Evolutionary conservation across 257 asterid genomes (phyloP).

Genomic region (Asclepias syriaca): DNA sequence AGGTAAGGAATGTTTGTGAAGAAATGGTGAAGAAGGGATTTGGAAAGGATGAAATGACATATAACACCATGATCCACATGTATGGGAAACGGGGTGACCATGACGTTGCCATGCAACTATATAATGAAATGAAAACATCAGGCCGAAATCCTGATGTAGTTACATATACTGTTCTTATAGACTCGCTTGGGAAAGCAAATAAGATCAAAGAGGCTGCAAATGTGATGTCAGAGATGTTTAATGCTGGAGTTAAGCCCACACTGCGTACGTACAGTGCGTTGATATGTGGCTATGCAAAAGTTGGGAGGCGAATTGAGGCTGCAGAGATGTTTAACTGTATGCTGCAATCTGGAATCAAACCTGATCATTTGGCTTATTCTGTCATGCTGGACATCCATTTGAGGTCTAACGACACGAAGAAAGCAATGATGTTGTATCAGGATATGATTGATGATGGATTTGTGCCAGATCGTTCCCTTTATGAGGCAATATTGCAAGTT

Average conservation of each 20-base stretch:
- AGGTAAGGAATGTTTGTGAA: slow-evolving; percentile 64
- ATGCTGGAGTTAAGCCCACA: slow-evolving; percentile 66
- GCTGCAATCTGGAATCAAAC: slow-evolving; percentile 78
- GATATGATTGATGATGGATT: slow-evolving; percentile 69
- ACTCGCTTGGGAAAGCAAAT: slow-evolving; percentile 80
- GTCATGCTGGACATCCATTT: slow-evolving; percentile 74
- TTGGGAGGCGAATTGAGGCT: slow-evolving; percentile 68
- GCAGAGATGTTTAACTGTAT: slow-evolving; percentile 68
- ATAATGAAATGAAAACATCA: slow-evolving; percentile 59
- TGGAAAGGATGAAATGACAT: slow-evolving; percentile 87
- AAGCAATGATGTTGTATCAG: slow-evolving; percentile 56
- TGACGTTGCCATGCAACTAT: slow-evolving; percentile 64
- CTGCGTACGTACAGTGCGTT: slow-evolving; percentile 86
- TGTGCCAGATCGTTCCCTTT: slow-evolving; percentile 55
- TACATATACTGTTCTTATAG: slow-evolving; percentile 87
- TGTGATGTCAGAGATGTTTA: slow-evolving; percentile 88
- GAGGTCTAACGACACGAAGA: slow-evolving; percentile 57
- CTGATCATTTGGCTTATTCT: slow-evolving; percentile 79
- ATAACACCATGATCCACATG: slow-evolving; percentile 79
- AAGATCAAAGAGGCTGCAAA: slow-evolving; percentile 74
- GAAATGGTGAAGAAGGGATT: slow-evolving; percentile 85
- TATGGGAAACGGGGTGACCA: slow-evolving; percentile 71
- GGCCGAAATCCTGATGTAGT: slow-evolving; percentile 89
- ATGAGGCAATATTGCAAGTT: slow-evolving; percentile 49
- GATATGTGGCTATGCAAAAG: slow-evolving; percentile 89